These are phyloP conservation scores for Penicillium glabrum DNA, from an alignment of 2,329 filamentous ascomycete species.

Conservation along the genomic window DNA sequence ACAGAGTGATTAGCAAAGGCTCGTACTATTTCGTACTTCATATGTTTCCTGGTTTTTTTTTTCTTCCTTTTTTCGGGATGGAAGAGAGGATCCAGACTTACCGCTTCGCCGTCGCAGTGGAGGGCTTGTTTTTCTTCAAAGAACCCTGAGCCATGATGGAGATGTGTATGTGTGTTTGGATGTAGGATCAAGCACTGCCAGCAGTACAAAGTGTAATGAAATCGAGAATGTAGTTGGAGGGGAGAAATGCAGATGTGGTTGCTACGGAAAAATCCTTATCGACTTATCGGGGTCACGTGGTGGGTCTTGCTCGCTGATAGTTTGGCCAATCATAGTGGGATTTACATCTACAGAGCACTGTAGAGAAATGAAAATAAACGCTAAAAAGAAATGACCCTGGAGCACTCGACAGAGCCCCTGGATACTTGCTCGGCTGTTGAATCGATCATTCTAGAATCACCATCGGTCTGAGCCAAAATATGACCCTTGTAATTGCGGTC, in stretches of 20 bases:
- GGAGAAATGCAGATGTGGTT: not conserved
- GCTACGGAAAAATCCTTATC: slow-evolving; percentile 14
- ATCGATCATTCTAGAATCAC: not conserved
- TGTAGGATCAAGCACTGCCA: slow-evolving; percentile 12
- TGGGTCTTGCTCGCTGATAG: not conserved
- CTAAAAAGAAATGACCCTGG: not conserved
- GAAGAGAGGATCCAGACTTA: slow-evolving; percentile 21
- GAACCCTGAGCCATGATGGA: slow-evolving; percentile 49
- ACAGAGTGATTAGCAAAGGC: slow-evolving; percentile 13
- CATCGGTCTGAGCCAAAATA: not conserved
- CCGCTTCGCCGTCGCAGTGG: slow-evolving; percentile 37
- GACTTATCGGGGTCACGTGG: slow-evolving; percentile 12
- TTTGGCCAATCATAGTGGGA: not conserved
- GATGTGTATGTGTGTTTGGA: not conserved
- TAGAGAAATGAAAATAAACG: not conserved
- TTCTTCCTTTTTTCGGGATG: not conserved
- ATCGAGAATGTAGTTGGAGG: not conserved
- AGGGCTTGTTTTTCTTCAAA: slow-evolving; percentile 47
- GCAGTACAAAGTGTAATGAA: slow-evolving; percentile 14
- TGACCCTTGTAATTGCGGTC: too few species aligned
- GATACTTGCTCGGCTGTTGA: not conserved
- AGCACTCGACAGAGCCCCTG: too few species aligned
- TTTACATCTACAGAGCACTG: not conserved
- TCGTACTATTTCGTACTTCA: slow-evolving; percentile 7
- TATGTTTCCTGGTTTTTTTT: not conserved